A percentile compares a stretch with the other conserved stretches of the same genome.
These are phyloP conservation scores for Ceratocystiopsis brevicomis DNA, from an alignment of 2,329 filamentous ascomycete species.

Conservation along the genomic window DNA sequence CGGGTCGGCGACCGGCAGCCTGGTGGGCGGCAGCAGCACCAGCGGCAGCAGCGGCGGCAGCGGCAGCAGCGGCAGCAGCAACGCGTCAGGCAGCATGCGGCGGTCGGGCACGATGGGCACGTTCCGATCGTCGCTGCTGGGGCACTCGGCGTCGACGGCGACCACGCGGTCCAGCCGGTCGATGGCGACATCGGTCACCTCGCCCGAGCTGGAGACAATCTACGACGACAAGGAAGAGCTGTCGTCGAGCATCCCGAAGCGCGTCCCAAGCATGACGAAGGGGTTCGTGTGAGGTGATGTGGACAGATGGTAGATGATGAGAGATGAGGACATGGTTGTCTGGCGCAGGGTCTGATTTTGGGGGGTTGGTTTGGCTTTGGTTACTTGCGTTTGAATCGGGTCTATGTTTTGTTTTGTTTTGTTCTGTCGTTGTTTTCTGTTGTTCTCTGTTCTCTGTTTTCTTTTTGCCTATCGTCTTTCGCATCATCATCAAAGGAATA, in stretches of 20 bases:
- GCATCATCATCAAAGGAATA: too few species aligned
- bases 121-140: conserved; percentile 8
- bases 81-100: conserved; percentile 34
- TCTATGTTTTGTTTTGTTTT: too few species aligned
- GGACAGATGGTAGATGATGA: too few species aligned
- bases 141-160: conserved; percentile 7
- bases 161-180: conserved; percentile 11
- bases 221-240: not conserved
- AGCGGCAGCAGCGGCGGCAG: conserved; percentile 54
- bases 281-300: conserved; percentile 42
- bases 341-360: not conserved
- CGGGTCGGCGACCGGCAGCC: conserved; percentile 68
- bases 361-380: not conserved
- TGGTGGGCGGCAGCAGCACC: conserved; percentile 72
- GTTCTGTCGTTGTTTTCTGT: too few species aligned
- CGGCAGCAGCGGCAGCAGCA: conserved; percentile 10
- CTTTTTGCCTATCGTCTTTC: too few species aligned
- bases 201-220: too few species aligned
- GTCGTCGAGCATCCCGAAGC: conserved; percentile 35
- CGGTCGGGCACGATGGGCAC: conserved; percentile 21
- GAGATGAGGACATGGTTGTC: not conserved
- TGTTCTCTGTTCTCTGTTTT: too few species aligned
- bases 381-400: too few species aligned
- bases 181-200: not conserved
- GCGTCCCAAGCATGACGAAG: conserved; percentile 53